phyloP scores from a whole-genome alignment of 108 stramenopile genomes.

The Nitzschia inconspicua region DNA sequence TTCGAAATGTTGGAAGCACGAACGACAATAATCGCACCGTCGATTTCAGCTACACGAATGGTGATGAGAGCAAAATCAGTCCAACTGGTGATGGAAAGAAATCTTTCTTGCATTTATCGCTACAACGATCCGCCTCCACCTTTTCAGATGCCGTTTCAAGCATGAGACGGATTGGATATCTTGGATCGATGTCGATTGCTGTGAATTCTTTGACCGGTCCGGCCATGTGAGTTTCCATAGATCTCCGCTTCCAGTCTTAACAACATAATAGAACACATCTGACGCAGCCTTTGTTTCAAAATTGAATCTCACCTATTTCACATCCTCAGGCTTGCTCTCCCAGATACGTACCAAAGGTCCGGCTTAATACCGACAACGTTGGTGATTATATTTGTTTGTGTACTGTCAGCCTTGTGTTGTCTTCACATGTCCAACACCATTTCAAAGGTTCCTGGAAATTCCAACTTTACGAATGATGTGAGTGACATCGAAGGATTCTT shows the following conservation, averaged over 20 bases:
- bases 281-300: too few species aligned
- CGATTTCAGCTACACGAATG: background rate
- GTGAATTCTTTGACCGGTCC: slow-evolving; percentile 77
- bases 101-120: background rate
- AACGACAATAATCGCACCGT: background rate
- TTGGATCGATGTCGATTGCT: slow-evolving; percentile 61
- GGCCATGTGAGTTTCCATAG: too few species aligned
- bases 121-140: background rate
- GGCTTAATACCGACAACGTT: slow-evolving; percentile 63
- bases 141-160: slow-evolving; percentile 1
- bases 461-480: slow-evolving; percentile 36
- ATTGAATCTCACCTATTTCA: too few species aligned
- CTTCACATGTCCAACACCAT: slow-evolving; percentile 70
- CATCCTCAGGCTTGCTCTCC: too few species aligned
- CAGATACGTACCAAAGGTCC: slow-evolving; percentile 59
- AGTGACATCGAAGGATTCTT: background rate
- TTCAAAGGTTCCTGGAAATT: slow-evolving; percentile 50
- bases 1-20: background rate
- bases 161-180: slow-evolving; percentile 34
- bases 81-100: background rate
- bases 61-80: background rate
- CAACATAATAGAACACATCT: too few species aligned
- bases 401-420: slow-evolving; percentile 57
- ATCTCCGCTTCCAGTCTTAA: too few species aligned
- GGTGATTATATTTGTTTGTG: slow-evolving; percentile 47